Base-by-base conservation (phyloP, 768 basidiomycete species). In the Naganishia friedmannii region DNA sequence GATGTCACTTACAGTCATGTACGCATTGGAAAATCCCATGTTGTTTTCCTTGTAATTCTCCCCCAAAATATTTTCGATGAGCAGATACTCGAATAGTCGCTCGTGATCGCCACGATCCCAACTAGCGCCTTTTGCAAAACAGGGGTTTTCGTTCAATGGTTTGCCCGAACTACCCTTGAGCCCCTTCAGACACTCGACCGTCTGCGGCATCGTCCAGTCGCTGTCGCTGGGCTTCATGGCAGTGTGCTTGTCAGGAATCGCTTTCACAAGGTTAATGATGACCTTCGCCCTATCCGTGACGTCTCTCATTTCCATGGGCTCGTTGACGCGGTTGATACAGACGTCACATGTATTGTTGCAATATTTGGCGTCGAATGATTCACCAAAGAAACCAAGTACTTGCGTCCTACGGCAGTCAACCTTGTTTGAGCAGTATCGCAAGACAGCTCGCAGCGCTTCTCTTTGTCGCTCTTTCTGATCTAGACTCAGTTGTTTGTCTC, bases 381-480 rank as follows among this genome's bases (percentile, higher is more conserved):
- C 91, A 72, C 87, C 88, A 74, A 96, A 98, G 80, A 91, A 91
- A n/a, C 86, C 85, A 21, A 99, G 86, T n/a, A 97, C 83, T 74
- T 92, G 90, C 6, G 86, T 84, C 2, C 96, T 89, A 17, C 96
- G 88, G 76, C 96, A 99, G 73, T 90, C 90, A 31, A 88, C 86
- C 60, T 87, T 85, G 80, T 96, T 92, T 69, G 82, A 77, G 80
- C 91, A 93, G 81, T 88, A 99, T 69, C 86, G 83, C n/a, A 88
- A 84, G 63, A 99, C 91, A 17, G 85, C 85, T 2, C 84, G 83
- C 37, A 90, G 84, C 13, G 87, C 88, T 1, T 85, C 85, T 66
- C 85, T 83, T 77, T 91, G 89, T 19, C 90, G 86, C 66, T 87
- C 83, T 71, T 88, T 87, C 65, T 90, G 87, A 67, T 86, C 86